Percentiles rank a stretch among this genome's conserved stretches.
These are phyloP conservation scores for Mycena vitilis DNA, from an alignment of 768 basidiomycete species.

Conservation along the genomic window DNA sequence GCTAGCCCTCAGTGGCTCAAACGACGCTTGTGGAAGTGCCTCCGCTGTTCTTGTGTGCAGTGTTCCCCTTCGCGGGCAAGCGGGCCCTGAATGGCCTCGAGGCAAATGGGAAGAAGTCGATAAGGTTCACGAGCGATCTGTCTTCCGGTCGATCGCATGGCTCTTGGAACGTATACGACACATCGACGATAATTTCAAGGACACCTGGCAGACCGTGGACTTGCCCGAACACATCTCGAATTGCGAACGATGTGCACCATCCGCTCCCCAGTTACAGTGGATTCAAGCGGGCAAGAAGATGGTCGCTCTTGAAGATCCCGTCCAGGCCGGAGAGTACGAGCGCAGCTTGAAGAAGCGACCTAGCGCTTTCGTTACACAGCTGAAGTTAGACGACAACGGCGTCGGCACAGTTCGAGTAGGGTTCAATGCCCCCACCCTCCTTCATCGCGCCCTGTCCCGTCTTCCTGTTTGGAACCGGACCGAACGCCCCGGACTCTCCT, in stretches of 20 bases:
- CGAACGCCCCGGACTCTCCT: constrained; percentile 67
- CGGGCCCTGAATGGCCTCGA: constrained; percentile 83
- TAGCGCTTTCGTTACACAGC: constrained; percentile 86
- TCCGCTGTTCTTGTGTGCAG: constrained; percentile 82
- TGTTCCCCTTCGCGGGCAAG: constrained; percentile 77
- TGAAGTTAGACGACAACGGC: constrained; percentile 71
- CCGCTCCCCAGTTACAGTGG: constrained; percentile 83
- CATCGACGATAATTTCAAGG: constrained; percentile 69
- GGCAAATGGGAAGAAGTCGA: constrained; percentile 85
- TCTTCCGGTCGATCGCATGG: constrained; percentile 89
- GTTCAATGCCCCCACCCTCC: constrained; percentile 86
- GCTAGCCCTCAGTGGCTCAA: constrained; percentile 62
- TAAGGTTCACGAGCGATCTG: constrained; percentile 84
- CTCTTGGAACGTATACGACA: constrained; percentile 85
- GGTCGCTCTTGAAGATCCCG: constrained; percentile 82
- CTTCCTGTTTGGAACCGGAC: constrained; percentile 70
- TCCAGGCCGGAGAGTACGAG: constrained; percentile 91
- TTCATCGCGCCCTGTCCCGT: constrained; percentile 87
- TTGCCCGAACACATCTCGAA: constrained; percentile 57
- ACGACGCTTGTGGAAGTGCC: constrained; percentile 78
- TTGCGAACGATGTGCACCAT: constrained; percentile 88
- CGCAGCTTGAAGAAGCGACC: constrained; percentile 89
- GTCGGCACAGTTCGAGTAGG: constrained; percentile 84
- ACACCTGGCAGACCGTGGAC: constrained; percentile 73
- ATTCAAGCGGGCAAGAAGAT: constrained; percentile 68